phyloP scores from a whole-genome alignment of 352 stramenopile genomes.

The Peronosclerospora sorghi region DNA sequence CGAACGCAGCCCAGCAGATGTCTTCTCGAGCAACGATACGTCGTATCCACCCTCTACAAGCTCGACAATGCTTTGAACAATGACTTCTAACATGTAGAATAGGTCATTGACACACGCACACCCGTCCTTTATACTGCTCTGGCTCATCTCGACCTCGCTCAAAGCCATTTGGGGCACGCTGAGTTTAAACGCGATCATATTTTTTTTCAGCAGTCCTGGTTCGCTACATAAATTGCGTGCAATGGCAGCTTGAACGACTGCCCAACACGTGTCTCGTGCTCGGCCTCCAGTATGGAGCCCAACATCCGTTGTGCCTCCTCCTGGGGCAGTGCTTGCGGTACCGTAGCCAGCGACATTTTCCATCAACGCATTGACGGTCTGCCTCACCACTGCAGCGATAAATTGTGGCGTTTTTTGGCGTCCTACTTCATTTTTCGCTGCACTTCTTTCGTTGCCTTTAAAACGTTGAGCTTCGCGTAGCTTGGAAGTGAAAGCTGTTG shows the following conservation, averaged over 20 bases:
- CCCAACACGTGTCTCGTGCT: slow-evolving; percentile 40
- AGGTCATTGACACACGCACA: slow-evolving; percentile 9
- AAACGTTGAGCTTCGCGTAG: slow-evolving; percentile 15
- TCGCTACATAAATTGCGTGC: slow-evolving; percentile 24
- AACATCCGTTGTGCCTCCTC: slow-evolving; percentile 37
- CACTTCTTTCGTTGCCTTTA: slow-evolving; percentile 22
- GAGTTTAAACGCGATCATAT: slow-evolving; percentile 23
- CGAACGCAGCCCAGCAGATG: slow-evolving; percentile 3
- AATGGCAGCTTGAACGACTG: slow-evolving; percentile 30
- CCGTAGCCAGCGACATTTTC: background rate
- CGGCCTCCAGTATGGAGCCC: slow-evolving; percentile 34
- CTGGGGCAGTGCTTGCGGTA: background rate
- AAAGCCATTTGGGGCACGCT: slow-evolving; percentile 7
- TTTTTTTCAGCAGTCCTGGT: slow-evolving; percentile 24
- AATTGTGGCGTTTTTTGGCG: slow-evolving; percentile 52
- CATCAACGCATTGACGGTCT: slow-evolving; percentile 5
- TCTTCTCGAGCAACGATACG: slow-evolving; percentile 2
- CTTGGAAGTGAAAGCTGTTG: slow-evolving; percentile 1
- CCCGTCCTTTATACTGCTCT: slow-evolving; percentile 1
- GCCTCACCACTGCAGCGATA: slow-evolving; percentile 22
- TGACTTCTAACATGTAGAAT: slow-evolving; percentile 18
- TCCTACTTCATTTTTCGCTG: slow-evolving; percentile 12
- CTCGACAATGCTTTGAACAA: slow-evolving; percentile 4
- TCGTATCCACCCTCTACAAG: slow-evolving; percentile 14
- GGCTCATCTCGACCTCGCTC: slow-evolving; percentile 2